Base-by-base conservation (phyloP, 805 yeast species). In the Teunomyces barrocoloradensis region DNA sequence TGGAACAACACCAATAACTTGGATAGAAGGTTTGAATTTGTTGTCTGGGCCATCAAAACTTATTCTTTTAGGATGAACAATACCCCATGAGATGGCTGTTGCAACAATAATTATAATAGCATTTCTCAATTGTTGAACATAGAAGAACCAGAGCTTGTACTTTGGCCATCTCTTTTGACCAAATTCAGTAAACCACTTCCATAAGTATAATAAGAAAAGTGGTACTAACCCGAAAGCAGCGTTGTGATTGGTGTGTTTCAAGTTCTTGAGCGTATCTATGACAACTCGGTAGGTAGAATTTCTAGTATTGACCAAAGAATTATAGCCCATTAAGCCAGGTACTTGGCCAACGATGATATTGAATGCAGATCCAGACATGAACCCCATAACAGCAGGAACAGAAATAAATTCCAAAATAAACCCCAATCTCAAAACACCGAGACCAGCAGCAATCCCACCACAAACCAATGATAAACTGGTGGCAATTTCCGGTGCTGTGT, bases 351-450 rank as follows among this genome's bases (percentile, higher is more conserved):
- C 66, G 30, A 85, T 74, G 61, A 91, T 91, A 58, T 76, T 84
- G 58, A 91, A 78, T 2, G 97, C 96, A 4, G 97, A 90, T 44
- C 97, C 97, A 29, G 92, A 79, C 92, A 91, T 91, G 73, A 90
- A 91, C 0, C 97, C 97, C 68, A 89, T 76, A 36, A 91, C 96
- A 0, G 96, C 95, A 40, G 96, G 96, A 60, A 85, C 75, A 2
- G 97, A 89, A 58, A 91, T 89, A 62, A 87, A 82, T 66, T 91
- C 97, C 38, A 91, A 81, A 44, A 91, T 74, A 69, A 91, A 91
- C 0, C 97, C 97, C 20, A 91, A 72, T 58, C 97, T 78, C 52
- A 92, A 68, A 6, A 91, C 45, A 53, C 97, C 97, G 49, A 90
- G 68, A 46, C 89, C 97, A 10, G 85, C 70, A 6, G 96, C 83